Conservation (phyloP, 495 filamentous ascomycete species). For the Geopyxis carbonaria region DNA sequence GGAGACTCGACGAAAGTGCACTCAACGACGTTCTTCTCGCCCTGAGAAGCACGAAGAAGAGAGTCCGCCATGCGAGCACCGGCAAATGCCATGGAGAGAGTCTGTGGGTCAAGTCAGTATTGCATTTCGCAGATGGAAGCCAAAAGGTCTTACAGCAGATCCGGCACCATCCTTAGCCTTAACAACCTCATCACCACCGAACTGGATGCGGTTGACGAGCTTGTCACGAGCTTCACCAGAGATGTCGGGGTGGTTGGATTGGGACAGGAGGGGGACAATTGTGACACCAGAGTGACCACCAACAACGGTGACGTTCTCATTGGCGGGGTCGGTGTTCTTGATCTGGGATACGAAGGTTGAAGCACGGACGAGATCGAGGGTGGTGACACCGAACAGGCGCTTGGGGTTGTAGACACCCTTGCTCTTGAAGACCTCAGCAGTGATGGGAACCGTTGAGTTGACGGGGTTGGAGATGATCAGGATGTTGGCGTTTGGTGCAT, state of each 20-base stretch:
- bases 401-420: constrained; percentile 93
- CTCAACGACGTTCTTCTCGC: constrained; percentile 88
- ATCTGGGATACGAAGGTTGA: constrained; percentile 90
- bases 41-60: constrained; percentile 78
- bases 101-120: constrained; percentile 25
- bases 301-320: constrained; percentile 86
- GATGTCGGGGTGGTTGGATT: constrained; percentile 74
- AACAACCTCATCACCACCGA: constrained; percentile 98
- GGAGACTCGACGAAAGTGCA: constrained; percentile 94
- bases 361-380: constrained; percentile 94
- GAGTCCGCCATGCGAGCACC: constrained; percentile 94
- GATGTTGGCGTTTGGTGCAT: constrained; percentile 81
- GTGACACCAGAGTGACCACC: constrained; percentile 96
- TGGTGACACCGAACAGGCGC: constrained; percentile 97
- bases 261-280: constrained; percentile 92
- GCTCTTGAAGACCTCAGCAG: constrained; percentile 88
- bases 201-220: constrained; percentile 90
- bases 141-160: constrained; percentile 40
- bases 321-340: constrained; percentile 72
- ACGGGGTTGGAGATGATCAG: constrained; percentile 98
- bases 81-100: constrained; percentile 97
- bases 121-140: not conserved
- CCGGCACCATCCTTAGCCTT: constrained; percentile 97
- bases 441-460: constrained; percentile 97
- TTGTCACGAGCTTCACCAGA: constrained; percentile 52